Base-by-base conservation (phyloP, 805 yeast genomes). In the Aciculoconidium aculeatum region DNA sequence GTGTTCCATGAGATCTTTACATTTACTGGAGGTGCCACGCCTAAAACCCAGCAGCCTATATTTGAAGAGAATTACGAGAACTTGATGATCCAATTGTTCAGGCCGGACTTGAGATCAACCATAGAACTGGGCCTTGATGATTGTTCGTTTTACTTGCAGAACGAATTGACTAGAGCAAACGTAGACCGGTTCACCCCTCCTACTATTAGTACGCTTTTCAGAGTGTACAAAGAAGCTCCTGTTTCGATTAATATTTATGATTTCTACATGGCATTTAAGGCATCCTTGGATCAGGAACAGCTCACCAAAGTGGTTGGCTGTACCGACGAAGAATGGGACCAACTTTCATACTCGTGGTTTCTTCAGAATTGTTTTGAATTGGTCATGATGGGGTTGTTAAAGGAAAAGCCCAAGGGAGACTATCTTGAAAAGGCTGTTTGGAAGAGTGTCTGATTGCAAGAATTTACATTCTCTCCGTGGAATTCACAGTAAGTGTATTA, bases 171-270 rank as follows among this genome's bases (percentile, higher is more conserved):
- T 5, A 23, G 23, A 14, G n/a, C 24, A 7, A 18, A 20, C 14
- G 32, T 17, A 7, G 32, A 21, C 16, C 9, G 19, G 14, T 30
- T 30, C 15, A n/a, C 34, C 14, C 23, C 25, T 12, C 87, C 87
- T 1, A 57, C 74, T 3, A 45, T 77, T 5, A 59, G 72, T 17
- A 72, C 70, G 27, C 49, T 87, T 31, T 87, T 74, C 55, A 70
- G 73, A 27, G 62, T 84, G 10, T 80, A 79, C 49, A 72, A 92
- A 35, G 96, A 87, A 42, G 88, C 95, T 0, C 81, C 83, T 14
- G 64, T 77, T 3, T 58, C 67, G 17, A 67, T 82, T 37, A 82
- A 82, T 45, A 66, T 80, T 30, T 77, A 65, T 53, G 94, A 82
- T 41, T 77, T 76, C 41, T 82, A 66, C 44, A 50, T 59, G 14